These are phyloP conservation scores for Rhodomyrtus psidioides DNA, from an alignment of 441 rosid species.

Conservation along the genomic window DNA sequence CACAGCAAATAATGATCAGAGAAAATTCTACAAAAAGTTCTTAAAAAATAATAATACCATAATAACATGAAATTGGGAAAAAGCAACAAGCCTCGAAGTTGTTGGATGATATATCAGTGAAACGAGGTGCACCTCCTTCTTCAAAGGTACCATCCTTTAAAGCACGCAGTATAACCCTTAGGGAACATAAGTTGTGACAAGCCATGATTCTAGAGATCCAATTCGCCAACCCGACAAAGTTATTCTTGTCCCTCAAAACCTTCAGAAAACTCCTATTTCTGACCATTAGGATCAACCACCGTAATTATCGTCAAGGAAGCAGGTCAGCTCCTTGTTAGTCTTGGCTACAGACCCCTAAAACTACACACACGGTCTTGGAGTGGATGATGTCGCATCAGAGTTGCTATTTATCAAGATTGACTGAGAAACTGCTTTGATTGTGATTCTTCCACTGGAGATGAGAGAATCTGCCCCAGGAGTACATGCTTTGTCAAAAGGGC, in stretches of 20 bases:
- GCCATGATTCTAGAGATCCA: slow-evolving; percentile 12
- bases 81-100: slow-evolving; percentile 19
- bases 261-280: slow-evolving; percentile 14
- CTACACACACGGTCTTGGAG: slow-evolving; percentile 9
- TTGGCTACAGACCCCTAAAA: slow-evolving; percentile 50
- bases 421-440: slow-evolving; percentile 4
- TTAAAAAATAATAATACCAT: neutral
- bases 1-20: neutral
- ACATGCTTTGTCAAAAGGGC: slow-evolving; percentile 15
- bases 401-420: slow-evolving; percentile 1
- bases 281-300: slow-evolving; percentile 23
- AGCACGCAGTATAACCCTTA: slow-evolving; percentile 61
- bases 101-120: slow-evolving; percentile 41
- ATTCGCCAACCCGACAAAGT: slow-evolving; percentile 19
- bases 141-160: slow-evolving; percentile 67
- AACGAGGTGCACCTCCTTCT: slow-evolving; percentile 71
- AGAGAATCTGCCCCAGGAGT: slow-evolving; percentile 3
- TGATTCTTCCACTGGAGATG: slow-evolving; percentile 14
- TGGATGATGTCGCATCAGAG: slow-evolving; percentile 1
- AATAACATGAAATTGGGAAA: neutral
- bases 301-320: slow-evolving; percentile 25
- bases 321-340: slow-evolving; percentile 33
- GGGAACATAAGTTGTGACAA: slow-evolving; percentile 40
- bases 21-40: too few relatives aligned
- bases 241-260: slow-evolving; percentile 26